Evolutionary conservation across 2,329 filamentous ascomycete genomes (phyloP), one percentile per base, ranked within the genome.

Genomic region (Colletotrichum shisoi): DNA sequence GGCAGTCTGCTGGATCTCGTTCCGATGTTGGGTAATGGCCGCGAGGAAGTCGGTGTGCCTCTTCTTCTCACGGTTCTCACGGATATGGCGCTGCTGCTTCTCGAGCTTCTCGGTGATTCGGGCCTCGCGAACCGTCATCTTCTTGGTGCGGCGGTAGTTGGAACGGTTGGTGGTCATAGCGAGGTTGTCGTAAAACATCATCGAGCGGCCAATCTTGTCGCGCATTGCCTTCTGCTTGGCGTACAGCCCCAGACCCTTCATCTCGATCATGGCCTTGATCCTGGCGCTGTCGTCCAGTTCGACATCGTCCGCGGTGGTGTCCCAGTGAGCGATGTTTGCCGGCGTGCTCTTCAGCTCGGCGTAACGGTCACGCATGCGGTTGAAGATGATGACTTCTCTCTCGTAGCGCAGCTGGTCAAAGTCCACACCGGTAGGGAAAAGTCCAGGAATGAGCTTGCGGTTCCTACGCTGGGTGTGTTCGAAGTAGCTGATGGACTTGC

Each of bases 31-130:
- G 71, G 92, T 85, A 59, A 99, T 93, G 42, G 94, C 91, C 70
- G 92, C 89, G 66, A 99, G 85, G 79, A 96, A 97, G 77, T 98
- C 94, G 68, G 86, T 87, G 75, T 98, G 94, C 81, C 96, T 97
- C 88, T 96, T 95, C 88, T 96, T 97, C 81, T 99, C 95, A 70
- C 96, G 92, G 71, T 91, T 92, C 81, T 98, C 94, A 66, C 95
- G 91, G 48, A 94, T 94, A 78, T 98, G 94, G 64, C 95, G 92
- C 77, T 99, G 95, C 78, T 99, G 94, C 82, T 98, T 98, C 86
- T 99, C 95, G 2, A 99, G 88, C 80, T 97, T 99, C 85, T 99
- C 95, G 0, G 95, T 99, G 71, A 99, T 96, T 64, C 94, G 91
- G 63, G 95, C 95, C 80, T 99, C 95, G 42, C 94, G 90, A 57